Evolutionary conservation across 306 rosid genomes (phyloP).

Genomic region (Dryas drummondii): DNA sequence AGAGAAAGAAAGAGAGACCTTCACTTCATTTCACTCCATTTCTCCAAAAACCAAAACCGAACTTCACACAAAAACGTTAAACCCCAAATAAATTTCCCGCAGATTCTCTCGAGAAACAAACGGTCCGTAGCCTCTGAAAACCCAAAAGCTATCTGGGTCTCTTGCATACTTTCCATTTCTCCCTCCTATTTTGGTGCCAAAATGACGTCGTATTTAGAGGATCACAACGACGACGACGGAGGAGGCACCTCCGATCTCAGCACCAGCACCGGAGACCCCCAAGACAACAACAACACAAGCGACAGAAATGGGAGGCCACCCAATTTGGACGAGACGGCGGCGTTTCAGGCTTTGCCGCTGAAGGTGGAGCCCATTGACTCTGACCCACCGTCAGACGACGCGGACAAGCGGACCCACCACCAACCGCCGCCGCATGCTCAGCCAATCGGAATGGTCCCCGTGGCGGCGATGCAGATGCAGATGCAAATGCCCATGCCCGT

Average conservation of each 20-base stretch:
- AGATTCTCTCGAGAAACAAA: constrained; percentile 2
- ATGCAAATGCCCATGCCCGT: constrained; percentile 20
- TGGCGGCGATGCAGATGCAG: constrained; percentile 26
- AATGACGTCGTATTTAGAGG: constrained; percentile 36
- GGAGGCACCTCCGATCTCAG: constrained; percentile 37
- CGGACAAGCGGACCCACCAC: constrained; percentile 5
- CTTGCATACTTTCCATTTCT: neutral
- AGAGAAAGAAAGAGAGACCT: neutral
- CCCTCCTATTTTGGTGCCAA: neutral
- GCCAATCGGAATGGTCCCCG: constrained; percentile 30
- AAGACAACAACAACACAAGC: neutral
- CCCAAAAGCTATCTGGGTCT: neutral
- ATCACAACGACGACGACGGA: constrained; percentile 37
- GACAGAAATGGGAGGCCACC: neutral
- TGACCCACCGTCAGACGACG: constrained; percentile 16
- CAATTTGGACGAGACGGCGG: neutral
- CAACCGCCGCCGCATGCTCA: neutral
- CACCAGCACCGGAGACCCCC: constrained; percentile 35
- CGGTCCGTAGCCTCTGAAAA: neutral
- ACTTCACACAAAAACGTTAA: neutral
- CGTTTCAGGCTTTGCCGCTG: constrained; percentile 21
- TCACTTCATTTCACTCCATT: neutral
- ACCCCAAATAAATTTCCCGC: constrained; percentile 21
- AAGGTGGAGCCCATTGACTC: constrained; percentile 44
- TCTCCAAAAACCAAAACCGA: constrained; percentile 3